Evolutionary conservation across 164 flowering plant genomes (phyloP).

Genomic region (Echeveria elegans): DNA sequence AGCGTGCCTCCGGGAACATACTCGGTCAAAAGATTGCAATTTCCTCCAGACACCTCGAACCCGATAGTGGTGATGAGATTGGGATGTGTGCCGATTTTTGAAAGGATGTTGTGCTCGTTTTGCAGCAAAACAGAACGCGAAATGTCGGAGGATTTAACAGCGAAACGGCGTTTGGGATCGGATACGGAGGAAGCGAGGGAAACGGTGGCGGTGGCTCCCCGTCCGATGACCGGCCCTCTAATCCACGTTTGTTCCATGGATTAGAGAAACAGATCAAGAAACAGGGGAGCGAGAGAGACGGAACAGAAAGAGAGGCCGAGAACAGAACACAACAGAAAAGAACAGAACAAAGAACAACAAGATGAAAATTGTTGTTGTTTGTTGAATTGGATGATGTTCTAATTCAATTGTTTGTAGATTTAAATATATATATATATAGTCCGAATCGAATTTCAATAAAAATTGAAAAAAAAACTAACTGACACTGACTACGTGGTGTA

Average conservation of each 20-base stretch:
- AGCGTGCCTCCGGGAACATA: conserved; percentile 52
- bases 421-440: neutral
- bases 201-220: conserved; percentile 16
- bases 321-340: too few relatives aligned
- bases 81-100: conserved; percentile 28
- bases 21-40: conserved; percentile 61
- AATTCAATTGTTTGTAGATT: neutral
- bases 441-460: neutral
- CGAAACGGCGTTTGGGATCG: conserved; percentile 36
- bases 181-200: conserved; percentile 15
- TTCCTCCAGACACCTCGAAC: conserved; percentile 25
- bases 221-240: too few relatives aligned
- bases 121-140: conserved; percentile 26
- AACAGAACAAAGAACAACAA: neutral
- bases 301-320: neutral
- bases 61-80: conserved; percentile 46
- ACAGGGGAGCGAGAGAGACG: neutral
- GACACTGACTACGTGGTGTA: neutral
- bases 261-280: neutral
- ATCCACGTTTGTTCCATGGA: conserved; percentile 5
- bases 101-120: conserved; percentile 40
- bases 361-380: neutral
- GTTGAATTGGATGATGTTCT: neutral
- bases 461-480: too few relatives aligned
- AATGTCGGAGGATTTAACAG: conserved; percentile 53